phyloP scores from a whole-genome alignment of 75 land plant species.

The Cunninghamia lanceolata region DNA sequence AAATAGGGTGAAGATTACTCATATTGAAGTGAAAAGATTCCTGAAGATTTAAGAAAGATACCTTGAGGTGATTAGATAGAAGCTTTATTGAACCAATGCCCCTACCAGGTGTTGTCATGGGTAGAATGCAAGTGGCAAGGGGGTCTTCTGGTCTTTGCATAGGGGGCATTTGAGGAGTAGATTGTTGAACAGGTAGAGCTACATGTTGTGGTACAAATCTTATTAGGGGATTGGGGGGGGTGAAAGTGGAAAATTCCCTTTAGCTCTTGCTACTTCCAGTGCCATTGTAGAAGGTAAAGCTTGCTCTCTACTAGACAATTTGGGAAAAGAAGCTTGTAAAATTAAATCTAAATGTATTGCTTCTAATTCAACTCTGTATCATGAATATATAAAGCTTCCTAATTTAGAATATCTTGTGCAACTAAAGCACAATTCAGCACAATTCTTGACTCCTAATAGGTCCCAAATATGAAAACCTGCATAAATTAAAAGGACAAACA shows the following conservation, averaged over 20 bases:
- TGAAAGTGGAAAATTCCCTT: not conserved
- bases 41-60: conserved; percentile 27
- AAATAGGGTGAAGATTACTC: conserved; percentile 11
- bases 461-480: not conserved
- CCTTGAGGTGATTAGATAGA: conserved; percentile 70
- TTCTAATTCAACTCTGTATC: no score
- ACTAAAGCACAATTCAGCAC: not conserved
- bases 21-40: conserved; percentile 82
- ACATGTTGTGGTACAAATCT: not conserved
- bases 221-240: not conserved
- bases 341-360: not conserved
- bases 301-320: not conserved
- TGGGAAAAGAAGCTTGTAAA: not conserved
- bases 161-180: not conserved
- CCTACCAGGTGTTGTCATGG: conserved; percentile 50
- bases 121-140: conserved; percentile 24
- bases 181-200: not conserved
- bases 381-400: no score
- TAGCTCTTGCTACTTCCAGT: not conserved
- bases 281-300: not conserved
- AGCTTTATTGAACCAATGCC: conserved; percentile 50
- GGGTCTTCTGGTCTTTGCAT: conserved; percentile 17
- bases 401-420: not conserved
- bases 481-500: no score
- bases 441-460: not conserved